Conservation (phyloP, 2,329 filamentous ascomycete genomes). For the Hymenoscyphus repandus region DNA sequence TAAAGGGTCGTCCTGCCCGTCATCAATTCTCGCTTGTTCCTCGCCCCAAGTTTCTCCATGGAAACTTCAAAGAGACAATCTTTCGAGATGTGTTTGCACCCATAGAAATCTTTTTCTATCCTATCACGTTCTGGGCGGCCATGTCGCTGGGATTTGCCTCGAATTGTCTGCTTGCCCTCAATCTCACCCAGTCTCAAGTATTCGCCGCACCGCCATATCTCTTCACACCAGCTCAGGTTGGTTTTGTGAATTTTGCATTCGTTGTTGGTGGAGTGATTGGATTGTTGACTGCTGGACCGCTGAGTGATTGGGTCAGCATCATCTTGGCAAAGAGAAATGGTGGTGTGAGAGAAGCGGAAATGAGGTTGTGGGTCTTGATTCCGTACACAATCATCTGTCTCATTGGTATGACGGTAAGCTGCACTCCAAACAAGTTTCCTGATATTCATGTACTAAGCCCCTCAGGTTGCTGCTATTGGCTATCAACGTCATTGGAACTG, state of each 20-base stretch:
- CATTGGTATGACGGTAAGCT: slow-evolving; percentile 36
- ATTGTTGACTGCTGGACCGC: slow-evolving; percentile 43
- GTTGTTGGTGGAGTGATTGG: slow-evolving; percentile 44
- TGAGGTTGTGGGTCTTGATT: slow-evolving; percentile 32
- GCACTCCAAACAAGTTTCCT: not conserved
- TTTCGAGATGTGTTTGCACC: slow-evolving; percentile 53
- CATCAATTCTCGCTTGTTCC: not conserved
- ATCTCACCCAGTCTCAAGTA: slow-evolving; percentile 49
- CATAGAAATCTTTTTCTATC: slow-evolving; percentile 56
- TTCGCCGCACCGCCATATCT: slow-evolving; percentile 26
- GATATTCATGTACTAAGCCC: not conserved
- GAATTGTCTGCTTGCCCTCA: slow-evolving; percentile 49
- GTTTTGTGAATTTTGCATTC: slow-evolving; percentile 46
- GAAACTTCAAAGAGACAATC: not conserved
- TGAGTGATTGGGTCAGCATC: slow-evolving; percentile 33
- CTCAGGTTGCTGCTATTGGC: slow-evolving; percentile 42
- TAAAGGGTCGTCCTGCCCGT: not conserved
- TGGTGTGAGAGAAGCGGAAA: slow-evolving; percentile 34
- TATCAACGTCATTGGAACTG: slow-evolving; percentile 49
- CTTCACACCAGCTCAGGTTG: slow-evolving; percentile 37
- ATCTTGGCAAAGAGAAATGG: slow-evolving; percentile 28
- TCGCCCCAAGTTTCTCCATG: not conserved
- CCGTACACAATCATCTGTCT: slow-evolving; percentile 36
- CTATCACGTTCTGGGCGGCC: slow-evolving; percentile 56
- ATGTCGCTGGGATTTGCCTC: slow-evolving; percentile 58